These are phyloP conservation scores for Rosa chinensis DNA, from an alignment of 306 rosid genomes.

Conservation along the genomic window DNA sequence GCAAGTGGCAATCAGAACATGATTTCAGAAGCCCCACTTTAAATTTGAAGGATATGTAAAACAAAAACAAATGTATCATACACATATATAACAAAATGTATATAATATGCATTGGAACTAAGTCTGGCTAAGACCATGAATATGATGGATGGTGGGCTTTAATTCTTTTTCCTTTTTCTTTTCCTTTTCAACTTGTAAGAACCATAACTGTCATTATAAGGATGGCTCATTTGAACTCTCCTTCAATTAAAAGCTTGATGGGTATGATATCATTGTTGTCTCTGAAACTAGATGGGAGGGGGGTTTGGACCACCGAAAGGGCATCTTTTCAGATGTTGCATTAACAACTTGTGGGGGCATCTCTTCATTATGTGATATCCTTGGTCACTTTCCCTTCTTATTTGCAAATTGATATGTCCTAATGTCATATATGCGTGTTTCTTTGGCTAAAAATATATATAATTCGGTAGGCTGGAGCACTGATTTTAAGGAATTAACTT, in stretches of 20 bases:
- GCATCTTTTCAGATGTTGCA: slow-evolving; percentile 65
- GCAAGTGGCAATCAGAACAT: slow-evolving; percentile 42
- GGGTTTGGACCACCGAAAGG: slow-evolving; percentile 56
- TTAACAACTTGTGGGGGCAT: slow-evolving; percentile 44
- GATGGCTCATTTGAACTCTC: slow-evolving; percentile 56
- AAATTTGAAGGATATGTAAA: slow-evolving; percentile 15
- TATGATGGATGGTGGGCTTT: slow-evolving; percentile 33
- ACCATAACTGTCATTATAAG: slow-evolving; percentile 47
- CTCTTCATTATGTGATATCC: slow-evolving; percentile 27
- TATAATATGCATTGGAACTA: slow-evolving; percentile 32
- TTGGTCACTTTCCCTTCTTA: slow-evolving; percentile 21
- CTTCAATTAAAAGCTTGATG: slow-evolving; percentile 54
- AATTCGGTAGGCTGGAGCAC: neutral
- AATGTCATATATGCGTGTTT: neutral
- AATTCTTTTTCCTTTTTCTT: too few species aligned
- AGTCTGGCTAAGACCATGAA: slow-evolving; percentile 37
- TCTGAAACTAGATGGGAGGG: slow-evolving; percentile 38
- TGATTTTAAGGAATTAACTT: neutral
- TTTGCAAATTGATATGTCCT: slow-evolving; percentile 13
- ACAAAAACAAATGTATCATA: slow-evolving; percentile 7
- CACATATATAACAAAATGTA: slow-evolving; percentile 13
- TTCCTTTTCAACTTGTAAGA: slow-evolving; percentile 24
- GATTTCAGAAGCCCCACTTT: slow-evolving; percentile 36
- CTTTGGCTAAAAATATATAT: neutral
- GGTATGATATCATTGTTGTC: slow-evolving; percentile 62